phyloP scores from a whole-genome alignment of 2,329 filamentous ascomycete genomes.

The Westerdykella ornata region DNA sequence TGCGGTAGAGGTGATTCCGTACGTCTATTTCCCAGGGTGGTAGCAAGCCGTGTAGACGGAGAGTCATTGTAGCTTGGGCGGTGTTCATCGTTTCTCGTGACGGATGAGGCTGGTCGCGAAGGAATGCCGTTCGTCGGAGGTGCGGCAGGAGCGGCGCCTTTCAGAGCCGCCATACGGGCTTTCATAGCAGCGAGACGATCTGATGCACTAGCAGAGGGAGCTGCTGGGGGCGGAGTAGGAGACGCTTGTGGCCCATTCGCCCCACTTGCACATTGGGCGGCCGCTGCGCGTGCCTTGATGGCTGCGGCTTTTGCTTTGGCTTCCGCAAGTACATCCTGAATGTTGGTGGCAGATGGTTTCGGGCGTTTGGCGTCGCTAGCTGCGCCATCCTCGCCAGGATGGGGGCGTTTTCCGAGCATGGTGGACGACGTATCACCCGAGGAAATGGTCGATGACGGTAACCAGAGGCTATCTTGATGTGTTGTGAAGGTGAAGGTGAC shows the following conservation, averaged over 20 bases:
- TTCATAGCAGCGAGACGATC: constrained; percentile 25
- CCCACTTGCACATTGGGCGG: constrained; percentile 19
- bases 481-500: background rate
- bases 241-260: constrained; percentile 4
- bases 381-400: constrained; percentile 32
- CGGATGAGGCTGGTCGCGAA: constrained; percentile 27
- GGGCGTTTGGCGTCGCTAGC: constrained; percentile 38
- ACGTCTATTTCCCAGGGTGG: constrained; percentile 50
- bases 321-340: constrained; percentile 14
- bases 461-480: background rate
- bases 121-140: constrained; percentile 33
- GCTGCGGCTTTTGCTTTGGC: constrained; percentile 24
- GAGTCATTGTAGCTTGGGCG: constrained; percentile 40
- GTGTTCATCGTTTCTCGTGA: constrained; percentile 31
- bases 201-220: constrained; percentile 9
- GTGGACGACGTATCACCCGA: constrained; percentile 8
- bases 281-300: constrained; percentile 30
- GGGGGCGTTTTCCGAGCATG: constrained; percentile 42
- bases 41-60: constrained; percentile 49
- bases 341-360: constrained; percentile 29
- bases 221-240: constrained; percentile 8
- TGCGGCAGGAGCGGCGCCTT: constrained; percentile 46
- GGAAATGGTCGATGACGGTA: constrained; percentile 1
- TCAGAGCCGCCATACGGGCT: constrained; percentile 65
- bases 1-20: constrained; percentile 33